A percentile compares a stretch with the other conserved stretches of the same genome.
Evolutionary conservation across 2,329 filamentous ascomycete species (phyloP).

Genomic region (Penicillium concentricum): DNA sequence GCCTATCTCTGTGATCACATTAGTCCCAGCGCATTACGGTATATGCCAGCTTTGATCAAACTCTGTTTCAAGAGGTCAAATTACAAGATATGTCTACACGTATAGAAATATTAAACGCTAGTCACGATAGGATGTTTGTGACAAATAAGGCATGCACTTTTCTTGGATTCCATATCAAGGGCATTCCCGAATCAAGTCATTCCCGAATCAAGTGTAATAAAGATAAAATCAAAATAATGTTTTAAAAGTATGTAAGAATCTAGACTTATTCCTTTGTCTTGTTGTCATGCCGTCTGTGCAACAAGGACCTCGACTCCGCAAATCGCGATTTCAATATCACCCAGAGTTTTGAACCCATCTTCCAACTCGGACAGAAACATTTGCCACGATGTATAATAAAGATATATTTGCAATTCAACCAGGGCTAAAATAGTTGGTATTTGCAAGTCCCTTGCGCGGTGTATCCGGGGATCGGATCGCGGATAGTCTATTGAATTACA

Average conservation of each 20-base stretch:
- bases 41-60: too few relatives aligned
- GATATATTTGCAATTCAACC: slow-evolving; percentile 10
- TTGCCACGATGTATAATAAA: background rate
- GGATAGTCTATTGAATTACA: slow-evolving; percentile 7
- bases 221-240: too few relatives aligned
- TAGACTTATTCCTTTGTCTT: background rate
- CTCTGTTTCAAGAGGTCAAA: background rate
- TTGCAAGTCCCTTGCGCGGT: slow-evolving; percentile 22
- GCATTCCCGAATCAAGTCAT: background rate
- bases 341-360: background rate
- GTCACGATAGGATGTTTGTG: background rate
- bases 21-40: too few relatives aligned
- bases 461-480: slow-evolving; percentile 13
- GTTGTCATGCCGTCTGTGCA: background rate
- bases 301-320: background rate
- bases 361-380: background rate
- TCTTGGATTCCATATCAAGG: background rate
- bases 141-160: background rate
- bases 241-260: background rate
- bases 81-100: background rate
- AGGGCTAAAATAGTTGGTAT: slow-evolving; percentile 12
- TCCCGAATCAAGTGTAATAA: background rate
- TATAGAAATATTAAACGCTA: background rate
- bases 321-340: background rate
- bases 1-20: background rate